These are phyloP conservation scores for Sarcocystis neurona DNA, from an alignment of 169 alveolate genomes.

Conservation along the genomic window DNA sequence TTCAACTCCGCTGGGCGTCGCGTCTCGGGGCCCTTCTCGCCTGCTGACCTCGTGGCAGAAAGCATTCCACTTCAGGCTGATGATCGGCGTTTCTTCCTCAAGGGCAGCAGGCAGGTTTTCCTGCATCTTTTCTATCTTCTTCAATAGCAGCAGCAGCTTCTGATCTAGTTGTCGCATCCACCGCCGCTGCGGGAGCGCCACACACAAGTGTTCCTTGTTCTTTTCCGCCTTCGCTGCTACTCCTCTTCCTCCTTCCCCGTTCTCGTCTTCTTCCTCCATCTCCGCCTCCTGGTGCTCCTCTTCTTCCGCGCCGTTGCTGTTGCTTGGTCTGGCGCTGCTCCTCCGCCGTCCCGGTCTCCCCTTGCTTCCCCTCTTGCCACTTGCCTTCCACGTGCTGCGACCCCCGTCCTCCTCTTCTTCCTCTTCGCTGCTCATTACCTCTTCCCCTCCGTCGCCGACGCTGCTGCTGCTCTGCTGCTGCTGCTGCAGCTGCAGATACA, in stretches of 20 bases:
- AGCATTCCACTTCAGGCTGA: conserved; percentile 24
- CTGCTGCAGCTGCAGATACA: no score
- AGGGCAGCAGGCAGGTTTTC: conserved; percentile 14
- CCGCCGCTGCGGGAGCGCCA: conserved; percentile 2
- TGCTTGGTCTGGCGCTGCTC: neutral
- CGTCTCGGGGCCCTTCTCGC: no score
- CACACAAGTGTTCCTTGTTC: neutral
- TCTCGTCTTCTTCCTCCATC: neutral
- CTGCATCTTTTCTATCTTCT: neutral
- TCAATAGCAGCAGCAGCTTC: neutral
- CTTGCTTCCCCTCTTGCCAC: neutral
- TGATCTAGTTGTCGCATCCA: conserved; percentile 12
- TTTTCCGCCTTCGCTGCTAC: no score
- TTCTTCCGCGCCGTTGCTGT: neutral
- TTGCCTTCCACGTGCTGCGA: no score
- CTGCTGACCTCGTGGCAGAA: conserved; percentile 42
- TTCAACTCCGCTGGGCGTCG: no score
- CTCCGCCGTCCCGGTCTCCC: neutral
- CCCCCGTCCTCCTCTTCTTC: neutral
- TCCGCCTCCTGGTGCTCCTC: neutral
- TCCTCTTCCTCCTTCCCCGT: neutral
- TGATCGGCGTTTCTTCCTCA: conserved; percentile 19
- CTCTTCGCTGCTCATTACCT: neutral
- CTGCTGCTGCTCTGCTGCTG: neutral
- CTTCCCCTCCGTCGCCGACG: conserved; percentile 1